A percentile compares a stretch with the other conserved stretches of the same genome.
Evolutionary conservation across 345 rosid genomes (phyloP).

Genomic region (Boechera divaricarpa): DNA sequence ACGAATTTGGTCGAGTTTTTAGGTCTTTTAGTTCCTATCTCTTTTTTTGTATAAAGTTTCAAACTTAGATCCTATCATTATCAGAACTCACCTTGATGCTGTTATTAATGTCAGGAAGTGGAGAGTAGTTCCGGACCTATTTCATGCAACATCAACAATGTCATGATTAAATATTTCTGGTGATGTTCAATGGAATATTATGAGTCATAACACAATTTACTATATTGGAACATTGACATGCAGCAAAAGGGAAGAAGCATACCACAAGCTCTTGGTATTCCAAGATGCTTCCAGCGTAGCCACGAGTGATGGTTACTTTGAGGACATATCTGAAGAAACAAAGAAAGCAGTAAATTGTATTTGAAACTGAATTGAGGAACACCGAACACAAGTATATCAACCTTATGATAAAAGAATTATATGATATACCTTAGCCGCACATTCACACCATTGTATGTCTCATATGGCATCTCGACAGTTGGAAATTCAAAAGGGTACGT

Average conservation of each 20-base stretch:
- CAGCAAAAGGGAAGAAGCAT: conserved; percentile 34
- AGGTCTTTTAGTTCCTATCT: neutral
- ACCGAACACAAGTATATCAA: conserved; percentile 4
- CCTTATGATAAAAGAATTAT: neutral
- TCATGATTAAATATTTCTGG: neutral
- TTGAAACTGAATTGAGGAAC: conserved; percentile 6
- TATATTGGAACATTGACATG: neutral
- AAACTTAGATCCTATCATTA: conserved; percentile 13
- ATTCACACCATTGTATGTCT: conserved; percentile 92
- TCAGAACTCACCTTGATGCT: conserved; percentile 82
- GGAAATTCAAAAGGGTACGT: conserved; percentile 93
- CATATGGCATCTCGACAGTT: conserved; percentile 98
- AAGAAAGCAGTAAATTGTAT: neutral
- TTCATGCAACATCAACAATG: conserved; percentile 18
- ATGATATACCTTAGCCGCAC: conserved; percentile 84
- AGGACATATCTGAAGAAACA: conserved; percentile 75
- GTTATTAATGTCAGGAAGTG: conserved; percentile 78
- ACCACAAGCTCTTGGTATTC: conserved; percentile 95
- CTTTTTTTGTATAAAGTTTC: neutral
- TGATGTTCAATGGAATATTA: neutral
- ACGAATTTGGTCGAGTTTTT: neutral
- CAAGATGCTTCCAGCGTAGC: conserved; percentile 87
- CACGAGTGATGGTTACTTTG: conserved; percentile 88
- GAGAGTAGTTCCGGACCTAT: conserved; percentile 85
- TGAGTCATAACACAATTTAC: neutral